Percentiles rank a stretch among this genome's conserved stretches.
phyloP scores from a whole-genome alignment of 805 yeast species.

The Starmera quercuum region DNA sequence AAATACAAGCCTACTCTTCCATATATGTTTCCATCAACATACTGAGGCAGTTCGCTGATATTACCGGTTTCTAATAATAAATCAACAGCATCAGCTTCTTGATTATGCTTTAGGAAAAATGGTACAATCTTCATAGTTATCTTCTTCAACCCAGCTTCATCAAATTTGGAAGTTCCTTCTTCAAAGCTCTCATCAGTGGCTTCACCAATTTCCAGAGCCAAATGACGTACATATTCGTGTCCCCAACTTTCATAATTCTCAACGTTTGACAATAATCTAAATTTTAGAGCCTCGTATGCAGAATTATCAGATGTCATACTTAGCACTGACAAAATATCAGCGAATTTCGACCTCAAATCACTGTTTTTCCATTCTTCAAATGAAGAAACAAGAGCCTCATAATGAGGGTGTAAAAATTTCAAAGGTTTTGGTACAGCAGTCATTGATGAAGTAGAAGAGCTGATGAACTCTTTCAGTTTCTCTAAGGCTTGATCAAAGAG shows the following conservation, averaged over 20 bases:
- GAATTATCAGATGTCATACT: constrained; percentile 91
- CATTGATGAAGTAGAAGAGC: constrained; percentile 95
- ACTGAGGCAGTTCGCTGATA: constrained; percentile 74
- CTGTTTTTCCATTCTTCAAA: constrained; percentile 60
- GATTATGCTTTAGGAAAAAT: constrained; percentile 86
- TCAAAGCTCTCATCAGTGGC: constrained; percentile 54
- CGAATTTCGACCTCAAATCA: constrained; percentile 47
- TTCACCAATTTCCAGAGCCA: constrained; percentile 92
- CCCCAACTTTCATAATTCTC: constrained; percentile 84
- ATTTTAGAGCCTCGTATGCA: constrained; percentile 70
- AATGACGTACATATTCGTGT: constrained; percentile 93
- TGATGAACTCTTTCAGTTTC: constrained; percentile 67
- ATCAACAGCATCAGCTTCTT: constrained; percentile 98
- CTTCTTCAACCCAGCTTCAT: constrained; percentile 40
- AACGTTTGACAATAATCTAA: constrained; percentile 56
- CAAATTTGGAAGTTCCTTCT: constrained; percentile 25
- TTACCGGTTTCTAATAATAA: constrained; percentile 82
- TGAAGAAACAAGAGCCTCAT: constrained; percentile 54
- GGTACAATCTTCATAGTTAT: constrained; percentile 79
- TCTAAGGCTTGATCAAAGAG: constrained; percentile 56
- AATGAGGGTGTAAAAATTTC: constrained; percentile 88
- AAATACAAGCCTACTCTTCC: constrained; percentile 89
- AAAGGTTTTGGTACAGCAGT: constrained; percentile 99
- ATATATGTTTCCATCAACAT: constrained; percentile 77
- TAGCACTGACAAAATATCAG: constrained; percentile 85